Conservation (phyloP, 345 rosid genomes). For the Moricandia arvensis region DNA sequence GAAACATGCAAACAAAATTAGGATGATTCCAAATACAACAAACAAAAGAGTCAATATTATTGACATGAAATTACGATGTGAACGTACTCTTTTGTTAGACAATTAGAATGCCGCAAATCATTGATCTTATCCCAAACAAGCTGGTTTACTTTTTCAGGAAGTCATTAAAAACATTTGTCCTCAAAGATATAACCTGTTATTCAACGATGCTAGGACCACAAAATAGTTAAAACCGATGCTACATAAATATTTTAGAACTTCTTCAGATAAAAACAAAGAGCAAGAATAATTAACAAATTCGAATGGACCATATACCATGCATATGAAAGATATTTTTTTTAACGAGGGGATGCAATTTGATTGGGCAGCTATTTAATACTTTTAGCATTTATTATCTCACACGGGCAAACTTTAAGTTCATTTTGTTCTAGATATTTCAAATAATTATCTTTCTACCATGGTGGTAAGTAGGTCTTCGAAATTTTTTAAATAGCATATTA, state of each 20-base stretch:
- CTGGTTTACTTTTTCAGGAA: constrained; percentile 3
- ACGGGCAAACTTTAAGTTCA: neutral
- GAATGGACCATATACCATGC: neutral
- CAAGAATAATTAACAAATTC: neutral
- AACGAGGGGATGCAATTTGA: constrained; percentile 2
- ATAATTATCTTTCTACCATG: neutral
- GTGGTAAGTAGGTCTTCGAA: neutral
- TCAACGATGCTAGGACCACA: constrained; percentile 15
- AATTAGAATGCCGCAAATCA: neutral
- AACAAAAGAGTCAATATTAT: neutral
- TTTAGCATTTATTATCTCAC: neutral
- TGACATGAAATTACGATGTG: constrained; percentile 15
- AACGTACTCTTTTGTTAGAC: constrained; percentile 2
- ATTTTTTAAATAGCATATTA: neutral
- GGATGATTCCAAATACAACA: neutral
- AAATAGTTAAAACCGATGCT: neutral
- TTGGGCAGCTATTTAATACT: constrained; percentile 30
- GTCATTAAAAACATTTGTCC: constrained; percentile 21
- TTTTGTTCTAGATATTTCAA: constrained; percentile 5
- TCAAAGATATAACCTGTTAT: neutral
- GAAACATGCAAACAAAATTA: neutral
- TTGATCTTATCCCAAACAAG: neutral
- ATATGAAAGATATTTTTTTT: neutral
- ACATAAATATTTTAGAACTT: neutral
- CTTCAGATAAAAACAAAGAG: constrained; percentile 9